Base-by-base conservation (phyloP, 2,329 filamentous ascomycete genomes). In the Trichoderma sp. region DNA sequence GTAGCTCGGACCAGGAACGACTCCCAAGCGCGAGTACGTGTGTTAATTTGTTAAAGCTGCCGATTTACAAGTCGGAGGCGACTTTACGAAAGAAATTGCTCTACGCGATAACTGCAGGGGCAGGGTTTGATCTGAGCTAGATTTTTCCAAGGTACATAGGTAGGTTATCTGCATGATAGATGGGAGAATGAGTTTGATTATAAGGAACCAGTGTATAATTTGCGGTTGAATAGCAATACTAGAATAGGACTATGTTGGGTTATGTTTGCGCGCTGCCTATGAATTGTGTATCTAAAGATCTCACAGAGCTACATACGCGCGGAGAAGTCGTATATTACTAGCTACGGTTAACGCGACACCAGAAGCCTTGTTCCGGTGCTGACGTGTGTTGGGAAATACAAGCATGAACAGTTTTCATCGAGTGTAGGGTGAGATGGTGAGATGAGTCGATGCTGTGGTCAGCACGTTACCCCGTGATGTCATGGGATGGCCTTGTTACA, bases 21-120 rank as follows among this genome's bases (percentile, higher is more conserved):
- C 81, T 97, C 70, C 95, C 95, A 2, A 98, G 93, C 76, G 93
- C 95, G 19, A 97, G 94, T 76, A 99, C 95, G 0, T 99, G 95
- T 74, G 93, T 98, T 32, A 99, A 99, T 77, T 77, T 99, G 72
- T 81, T 99, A 57, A 99, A 99, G 82, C 80, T 99, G 72, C 95
- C 95, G 7, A 87, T 90, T 71, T 99, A 98, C 78, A 85, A 79
- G 57, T 88, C 84, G 37, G 87, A 89, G 70, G 79, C 82, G 68
- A 85, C 83, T 32, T 77, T 99, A 74, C 89, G 87, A 75, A 86
- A 90, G 74, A 98, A 97, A 81, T 77, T 99, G 69, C 80, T 98
- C 63, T 97, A 97, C 79, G 94, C 94, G 9, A 88, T 97, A 22
- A 92, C 92, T 73, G 91, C 92, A 0, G 93, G 93, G 0, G 94